Conservation (phyloP, 495 filamentous ascomycete species). For the Parathielavia appendiculata region DNA sequence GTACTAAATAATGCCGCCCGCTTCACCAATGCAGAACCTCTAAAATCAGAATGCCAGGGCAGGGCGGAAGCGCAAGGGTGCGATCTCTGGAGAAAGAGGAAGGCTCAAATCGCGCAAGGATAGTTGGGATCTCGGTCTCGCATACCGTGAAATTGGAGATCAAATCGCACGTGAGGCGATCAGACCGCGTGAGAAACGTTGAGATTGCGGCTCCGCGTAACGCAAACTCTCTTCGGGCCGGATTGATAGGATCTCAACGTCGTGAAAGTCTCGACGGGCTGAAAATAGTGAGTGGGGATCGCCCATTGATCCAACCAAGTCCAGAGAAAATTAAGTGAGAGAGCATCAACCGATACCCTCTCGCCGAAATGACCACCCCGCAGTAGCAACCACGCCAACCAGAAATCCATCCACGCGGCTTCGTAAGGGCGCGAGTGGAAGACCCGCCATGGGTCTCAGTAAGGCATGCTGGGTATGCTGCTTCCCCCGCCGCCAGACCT, state of each 20-base stretch:
- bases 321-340: not conserved
- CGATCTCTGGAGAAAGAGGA: not conserved
- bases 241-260: not conserved
- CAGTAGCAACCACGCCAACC: not conserved
- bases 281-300: no score
- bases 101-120: not conserved
- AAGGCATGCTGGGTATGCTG: constrained; percentile 41
- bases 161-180: not conserved
- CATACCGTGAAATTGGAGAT: not conserved
- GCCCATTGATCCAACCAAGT: no score
- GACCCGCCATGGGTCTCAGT: constrained; percentile 17
- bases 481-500: constrained; percentile 17
- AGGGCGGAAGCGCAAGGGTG: not conserved
- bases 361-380: not conserved
- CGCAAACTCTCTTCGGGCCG: not conserved
- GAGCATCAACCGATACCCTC: not conserved
- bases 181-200: not conserved
- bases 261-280: no score
- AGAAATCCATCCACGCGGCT: no score
- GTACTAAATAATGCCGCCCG: not conserved
- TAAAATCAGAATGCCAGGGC: not conserved
- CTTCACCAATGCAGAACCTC: not conserved
- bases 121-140: not conserved
- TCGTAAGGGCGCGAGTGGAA: no score
- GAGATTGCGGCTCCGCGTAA: not conserved